phyloP scores from a whole-genome alignment of 805 yeast genomes.

The Pichia pseudocactophila region DNA sequence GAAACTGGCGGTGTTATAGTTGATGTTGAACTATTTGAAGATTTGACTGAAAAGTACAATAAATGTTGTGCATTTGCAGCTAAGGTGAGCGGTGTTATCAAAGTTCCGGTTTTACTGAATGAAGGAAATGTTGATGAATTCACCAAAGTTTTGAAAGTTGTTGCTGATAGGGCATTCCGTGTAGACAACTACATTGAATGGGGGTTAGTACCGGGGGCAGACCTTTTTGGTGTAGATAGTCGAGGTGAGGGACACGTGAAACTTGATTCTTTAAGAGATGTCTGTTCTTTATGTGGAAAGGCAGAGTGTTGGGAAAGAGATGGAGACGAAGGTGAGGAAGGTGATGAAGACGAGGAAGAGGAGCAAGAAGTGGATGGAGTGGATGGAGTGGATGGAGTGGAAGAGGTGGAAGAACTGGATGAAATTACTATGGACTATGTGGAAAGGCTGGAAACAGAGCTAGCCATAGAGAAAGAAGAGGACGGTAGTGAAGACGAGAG shows the following conservation, averaged over 20 bases:
- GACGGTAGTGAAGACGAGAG: slow-evolving; percentile 16
- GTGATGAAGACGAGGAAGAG: slow-evolving; percentile 15
- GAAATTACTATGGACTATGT: slow-evolving; percentile 28
- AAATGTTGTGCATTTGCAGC: slow-evolving; percentile 37
- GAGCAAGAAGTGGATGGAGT: slow-evolving; percentile 3
- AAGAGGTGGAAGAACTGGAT: slow-evolving; percentile 7
- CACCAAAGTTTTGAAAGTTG: slow-evolving; percentile 47
- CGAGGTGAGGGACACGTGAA: slow-evolving; percentile 52
- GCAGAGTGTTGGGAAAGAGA: slow-evolving; percentile 8
- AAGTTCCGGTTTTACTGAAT: slow-evolving; percentile 26
- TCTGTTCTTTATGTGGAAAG: slow-evolving; percentile 29
- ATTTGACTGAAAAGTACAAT: slow-evolving; percentile 32
- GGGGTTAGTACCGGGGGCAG: slow-evolving; percentile 86
- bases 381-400: slow-evolving; percentile 19
- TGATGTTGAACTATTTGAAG: slow-evolving; percentile 16
- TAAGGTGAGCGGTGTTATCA: slow-evolving; percentile 14
- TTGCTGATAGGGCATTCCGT: slow-evolving; percentile 73
- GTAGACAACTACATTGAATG: slow-evolving; percentile 68
- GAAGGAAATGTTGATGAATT: slow-evolving; percentile 35
- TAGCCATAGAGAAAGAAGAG: slow-evolving; percentile 17
- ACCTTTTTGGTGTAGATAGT: slow-evolving; percentile 67
- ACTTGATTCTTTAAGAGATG: slow-evolving; percentile 43
- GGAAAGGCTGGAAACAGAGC: slow-evolving; percentile 22
- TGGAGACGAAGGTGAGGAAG: slow-evolving; percentile 26
- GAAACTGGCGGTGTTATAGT: slow-evolving; percentile 49